Conservation (phyloP, 305 asterid genomes). For the Rubia balearica region DNA sequence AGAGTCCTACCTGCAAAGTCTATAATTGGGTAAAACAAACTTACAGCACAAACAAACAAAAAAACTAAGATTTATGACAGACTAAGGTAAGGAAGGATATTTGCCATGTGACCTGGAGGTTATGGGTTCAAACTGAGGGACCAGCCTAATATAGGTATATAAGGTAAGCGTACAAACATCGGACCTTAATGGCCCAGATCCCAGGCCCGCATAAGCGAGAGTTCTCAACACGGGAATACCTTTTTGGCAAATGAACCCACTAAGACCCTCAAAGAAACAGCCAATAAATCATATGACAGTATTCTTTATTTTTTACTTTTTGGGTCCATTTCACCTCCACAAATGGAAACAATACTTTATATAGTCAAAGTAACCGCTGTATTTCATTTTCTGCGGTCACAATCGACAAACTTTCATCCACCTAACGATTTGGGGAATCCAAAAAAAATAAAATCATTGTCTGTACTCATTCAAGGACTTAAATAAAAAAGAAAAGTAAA, state of each 20-base stretch:
- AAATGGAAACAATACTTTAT: neutral
- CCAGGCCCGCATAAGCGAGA: neutral
- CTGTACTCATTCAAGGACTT: neutral
- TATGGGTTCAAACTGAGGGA: neutral
- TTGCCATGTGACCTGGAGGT: neutral
- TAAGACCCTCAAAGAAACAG: neutral
- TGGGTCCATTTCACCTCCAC: neutral
- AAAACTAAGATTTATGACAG: neutral
- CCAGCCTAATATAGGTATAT: neutral
- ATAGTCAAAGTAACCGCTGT: neutral
- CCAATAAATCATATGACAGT: neutral
- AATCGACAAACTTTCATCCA: neutral
- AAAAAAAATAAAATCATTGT: no score
- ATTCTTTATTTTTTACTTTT: neutral
- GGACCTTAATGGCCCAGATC: neutral
- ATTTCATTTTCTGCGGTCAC: neutral
- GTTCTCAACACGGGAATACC: neutral
- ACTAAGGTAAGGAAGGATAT: neutral
- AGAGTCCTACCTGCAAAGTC: neutral
- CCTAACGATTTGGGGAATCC: neutral
- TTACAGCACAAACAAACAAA: neutral
- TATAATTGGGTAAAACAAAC: neutral
- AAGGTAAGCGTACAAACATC: neutral
- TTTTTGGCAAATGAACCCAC: neutral
- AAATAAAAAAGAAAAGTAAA: neutral